Evolutionary conservation across 2,329 filamentous ascomycete species (phyloP).

Genomic region (Iodosphaeria phyllophila): DNA sequence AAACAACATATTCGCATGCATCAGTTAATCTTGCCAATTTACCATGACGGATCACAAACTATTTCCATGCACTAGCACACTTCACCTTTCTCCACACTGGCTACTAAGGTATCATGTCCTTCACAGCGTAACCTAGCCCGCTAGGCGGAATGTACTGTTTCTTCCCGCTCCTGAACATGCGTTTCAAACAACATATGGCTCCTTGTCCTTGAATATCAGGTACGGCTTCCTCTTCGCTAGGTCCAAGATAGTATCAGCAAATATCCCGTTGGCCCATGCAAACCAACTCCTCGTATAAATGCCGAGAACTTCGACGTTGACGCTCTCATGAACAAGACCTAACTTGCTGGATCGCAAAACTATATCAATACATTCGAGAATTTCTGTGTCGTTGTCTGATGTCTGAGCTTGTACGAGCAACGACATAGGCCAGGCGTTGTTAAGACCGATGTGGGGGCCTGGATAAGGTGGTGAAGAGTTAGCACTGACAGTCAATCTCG

Average conservation of each 20-base stretch:
- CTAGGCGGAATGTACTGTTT: no score
- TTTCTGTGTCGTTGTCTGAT: constrained; percentile 66
- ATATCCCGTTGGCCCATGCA: constrained; percentile 94
- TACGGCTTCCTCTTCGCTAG: constrained; percentile 77
- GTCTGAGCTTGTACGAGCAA: constrained; percentile 84
- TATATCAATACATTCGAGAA: constrained; percentile 47
- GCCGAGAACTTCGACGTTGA: constrained; percentile 52
- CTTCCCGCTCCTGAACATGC: not conserved
- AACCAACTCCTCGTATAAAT: constrained; percentile 86
- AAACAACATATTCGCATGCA: no score
- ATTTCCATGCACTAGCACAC: no score
- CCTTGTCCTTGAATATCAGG: constrained; percentile 53
- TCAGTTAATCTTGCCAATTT: no score
- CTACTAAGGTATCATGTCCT: no score
- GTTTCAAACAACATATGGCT: constrained; percentile 36
- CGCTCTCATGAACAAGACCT: constrained; percentile 79
- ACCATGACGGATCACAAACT: no score
- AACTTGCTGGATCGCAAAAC: constrained; percentile 61
- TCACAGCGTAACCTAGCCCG: no score
- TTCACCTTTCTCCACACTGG: no score
- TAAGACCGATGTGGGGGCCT: constrained; percentile 58
- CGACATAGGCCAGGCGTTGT: constrained; percentile 94
- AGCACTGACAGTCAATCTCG: not conserved
- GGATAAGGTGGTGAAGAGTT: constrained; percentile 3
- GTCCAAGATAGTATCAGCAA: constrained; percentile 81